Conservation (phyloP, 164 flowering plant species). For the Vitis riparia region DNA sequence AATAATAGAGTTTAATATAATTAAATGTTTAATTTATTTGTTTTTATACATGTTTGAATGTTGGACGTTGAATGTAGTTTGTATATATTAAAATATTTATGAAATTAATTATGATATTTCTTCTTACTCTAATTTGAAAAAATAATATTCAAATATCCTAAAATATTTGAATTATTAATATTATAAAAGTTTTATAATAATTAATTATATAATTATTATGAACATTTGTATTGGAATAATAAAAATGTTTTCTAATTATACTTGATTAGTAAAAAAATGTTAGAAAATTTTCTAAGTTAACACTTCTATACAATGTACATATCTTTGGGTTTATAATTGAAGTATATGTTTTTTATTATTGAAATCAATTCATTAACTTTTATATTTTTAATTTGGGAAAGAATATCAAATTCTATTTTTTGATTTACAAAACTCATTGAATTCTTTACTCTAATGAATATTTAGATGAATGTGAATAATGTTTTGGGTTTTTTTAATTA, state of each 20-base stretch:
- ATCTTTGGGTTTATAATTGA: not conserved
- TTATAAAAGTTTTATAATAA: not conserved
- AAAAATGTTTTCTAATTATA: not conserved
- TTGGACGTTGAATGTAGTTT: not conserved
- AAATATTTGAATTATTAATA: not conserved
- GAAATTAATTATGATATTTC: not conserved
- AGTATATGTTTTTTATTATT: not conserved
- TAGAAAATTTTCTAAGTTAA: not conserved
- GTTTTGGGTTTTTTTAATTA: not conserved
- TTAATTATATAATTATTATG: not conserved
- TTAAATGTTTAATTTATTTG: not conserved
- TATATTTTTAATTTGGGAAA: not conserved
- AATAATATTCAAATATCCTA: not conserved
- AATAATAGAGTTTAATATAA: not conserved
- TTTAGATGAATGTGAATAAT: too few species aligned
- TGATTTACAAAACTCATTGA: not conserved
- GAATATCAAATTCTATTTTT: not conserved
- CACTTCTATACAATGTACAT: not conserved
- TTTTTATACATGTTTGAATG: not conserved
- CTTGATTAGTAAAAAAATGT: not conserved
- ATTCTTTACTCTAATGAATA: not conserved
- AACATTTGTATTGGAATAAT: not conserved
- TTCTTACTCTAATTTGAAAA: not conserved
- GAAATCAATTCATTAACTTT: not conserved
- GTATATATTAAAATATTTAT: not conserved